A percentile compares a stretch with the other conserved stretches of the same genome.
Conservation (phyloP, 495 filamentous ascomycete genomes). For the Daldinia concentrica region DNA sequence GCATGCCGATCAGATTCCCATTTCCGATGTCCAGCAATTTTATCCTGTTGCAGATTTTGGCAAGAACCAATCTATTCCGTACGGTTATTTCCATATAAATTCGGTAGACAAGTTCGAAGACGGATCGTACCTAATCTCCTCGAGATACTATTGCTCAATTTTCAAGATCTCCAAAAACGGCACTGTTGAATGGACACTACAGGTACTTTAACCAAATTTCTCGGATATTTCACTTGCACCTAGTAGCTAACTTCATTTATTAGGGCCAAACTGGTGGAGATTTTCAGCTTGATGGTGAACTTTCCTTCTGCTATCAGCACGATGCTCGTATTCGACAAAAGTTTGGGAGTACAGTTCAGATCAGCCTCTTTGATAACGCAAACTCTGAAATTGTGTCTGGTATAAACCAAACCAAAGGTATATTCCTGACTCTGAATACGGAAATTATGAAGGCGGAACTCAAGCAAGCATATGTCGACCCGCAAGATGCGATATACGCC, state of each 20-base stretch:
- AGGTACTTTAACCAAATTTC: conserved; percentile 7
- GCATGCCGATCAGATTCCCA: conserved; percentile 30
- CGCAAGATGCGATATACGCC: conserved; percentile 21
- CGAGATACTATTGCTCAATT: conserved; percentile 32
- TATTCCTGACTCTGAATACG: conserved; percentile 17
- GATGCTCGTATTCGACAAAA: conserved; percentile 28
- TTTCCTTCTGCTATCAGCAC: conserved; percentile 35
- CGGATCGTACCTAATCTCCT: conserved; percentile 35
- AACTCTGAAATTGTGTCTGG: conserved; percentile 17
- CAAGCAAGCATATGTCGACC: conserved; percentile 15
- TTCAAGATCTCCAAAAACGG: conserved; percentile 31
- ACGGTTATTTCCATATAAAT: conserved; percentile 38
- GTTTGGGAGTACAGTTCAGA: conserved; percentile 6
- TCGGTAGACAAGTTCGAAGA: conserved; percentile 33
- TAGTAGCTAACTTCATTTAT: conserved; percentile 1
- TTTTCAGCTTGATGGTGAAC: conserved; percentile 18
- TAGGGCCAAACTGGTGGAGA: conserved; percentile 35
- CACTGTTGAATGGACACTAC: conserved; percentile 29
- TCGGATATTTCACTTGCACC: too few relatives aligned
- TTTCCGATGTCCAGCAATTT: conserved; percentile 23
- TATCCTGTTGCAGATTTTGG: conserved; percentile 29
- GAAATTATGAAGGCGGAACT: conserved; percentile 28
- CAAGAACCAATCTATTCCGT: conserved; percentile 26
- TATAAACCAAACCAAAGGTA: conserved; percentile 22
- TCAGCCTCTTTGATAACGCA: conserved; percentile 37